Conservation (phyloP, 164 flowering plant species). For the Magnolia sinica region DNA sequence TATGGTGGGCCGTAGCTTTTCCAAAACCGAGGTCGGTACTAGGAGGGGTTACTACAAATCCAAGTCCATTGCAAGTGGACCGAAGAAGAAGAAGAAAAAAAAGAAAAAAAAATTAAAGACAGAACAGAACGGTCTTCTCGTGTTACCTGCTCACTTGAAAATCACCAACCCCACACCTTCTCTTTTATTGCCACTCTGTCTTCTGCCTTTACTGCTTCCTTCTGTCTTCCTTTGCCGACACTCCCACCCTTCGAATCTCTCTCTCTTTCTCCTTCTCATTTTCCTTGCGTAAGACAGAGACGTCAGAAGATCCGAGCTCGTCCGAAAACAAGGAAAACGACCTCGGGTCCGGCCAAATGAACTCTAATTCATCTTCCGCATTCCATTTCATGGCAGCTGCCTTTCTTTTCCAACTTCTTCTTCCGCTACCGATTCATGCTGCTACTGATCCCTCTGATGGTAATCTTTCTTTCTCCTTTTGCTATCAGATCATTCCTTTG, state of each 20-base stretch:
- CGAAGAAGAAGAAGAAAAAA: too few relatives aligned
- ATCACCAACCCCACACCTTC: too few relatives aligned
- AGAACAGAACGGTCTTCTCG: too few relatives aligned
- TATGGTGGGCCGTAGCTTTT: too few relatives aligned
- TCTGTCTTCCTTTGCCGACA: slow-evolving; percentile 9
- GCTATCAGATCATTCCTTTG: not conserved
- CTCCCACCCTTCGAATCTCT: not conserved
- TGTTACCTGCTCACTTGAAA: too few relatives aligned
- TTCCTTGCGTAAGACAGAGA: not conserved
- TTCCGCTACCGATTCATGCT: not conserved
- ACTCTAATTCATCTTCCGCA: too few relatives aligned
- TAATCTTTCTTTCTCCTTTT: not conserved
- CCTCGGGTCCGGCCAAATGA: not conserved
- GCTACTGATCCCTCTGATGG: slow-evolving; percentile 16
- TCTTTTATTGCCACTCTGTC: not conserved
- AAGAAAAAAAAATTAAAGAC: too few relatives aligned
- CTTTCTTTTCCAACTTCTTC: not conserved
- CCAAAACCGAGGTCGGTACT: too few relatives aligned
- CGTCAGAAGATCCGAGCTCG: not conserved
- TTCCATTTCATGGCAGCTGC: not conserved
- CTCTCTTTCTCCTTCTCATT: not conserved
- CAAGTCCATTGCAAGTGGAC: too few relatives aligned
- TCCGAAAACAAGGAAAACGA: not conserved
- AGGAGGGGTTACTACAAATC: too few relatives aligned
- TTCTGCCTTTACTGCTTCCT: not conserved